These are phyloP conservation scores for Nectriaceae sp. DNA, from an alignment of 2,329 filamentous ascomycete genomes.

Conservation along the genomic window DNA sequence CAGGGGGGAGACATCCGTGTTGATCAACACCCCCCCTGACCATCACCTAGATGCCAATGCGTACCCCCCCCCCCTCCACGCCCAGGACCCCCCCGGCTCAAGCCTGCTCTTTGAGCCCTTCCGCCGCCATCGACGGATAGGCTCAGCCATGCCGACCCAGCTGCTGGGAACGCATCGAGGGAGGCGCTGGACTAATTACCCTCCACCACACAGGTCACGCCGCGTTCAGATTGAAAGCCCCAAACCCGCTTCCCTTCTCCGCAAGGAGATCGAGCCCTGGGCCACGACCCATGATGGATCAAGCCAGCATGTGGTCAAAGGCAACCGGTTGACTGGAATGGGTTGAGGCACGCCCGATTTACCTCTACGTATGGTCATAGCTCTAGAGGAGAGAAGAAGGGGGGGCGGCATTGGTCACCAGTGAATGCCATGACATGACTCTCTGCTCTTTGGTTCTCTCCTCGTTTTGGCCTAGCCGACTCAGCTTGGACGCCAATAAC, in stretches of 20 bases:
- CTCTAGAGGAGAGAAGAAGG: not conserved
- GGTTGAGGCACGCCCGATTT: not conserved
- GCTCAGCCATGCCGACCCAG: conserved; percentile 37
- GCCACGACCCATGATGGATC: conserved; percentile 8
- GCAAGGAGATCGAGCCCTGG: conserved; percentile 7
- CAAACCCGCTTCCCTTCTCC: conserved; percentile 1
- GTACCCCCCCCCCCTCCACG: not conserved
- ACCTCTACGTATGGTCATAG: not conserved
- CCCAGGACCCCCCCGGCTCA: conserved; percentile 10
- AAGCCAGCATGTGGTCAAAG: conserved; percentile 19
- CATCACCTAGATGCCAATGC: not conserved
- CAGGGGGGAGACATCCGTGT: not conserved
- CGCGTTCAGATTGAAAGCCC: not conserved
- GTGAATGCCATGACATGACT: conserved; percentile 15
- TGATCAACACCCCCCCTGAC: not conserved
- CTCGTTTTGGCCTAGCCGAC: conserved; percentile 17
- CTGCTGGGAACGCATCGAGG: conserved; percentile 30
- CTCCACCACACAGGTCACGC: conserved; percentile 23
- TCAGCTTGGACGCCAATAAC: conserved; percentile 27
- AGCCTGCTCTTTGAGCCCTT: conserved; percentile 23
- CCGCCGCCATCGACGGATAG: conserved; percentile 36
- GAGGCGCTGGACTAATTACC: conserved; percentile 32
- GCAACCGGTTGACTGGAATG: conserved; percentile 27
- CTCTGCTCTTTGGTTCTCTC: conserved; percentile 7
- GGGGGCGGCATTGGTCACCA: conserved; percentile 1